These are phyloP conservation scores for Wallacemonas sp. DNA, from an alignment of 208 protist species.

Conservation along the genomic window DNA sequence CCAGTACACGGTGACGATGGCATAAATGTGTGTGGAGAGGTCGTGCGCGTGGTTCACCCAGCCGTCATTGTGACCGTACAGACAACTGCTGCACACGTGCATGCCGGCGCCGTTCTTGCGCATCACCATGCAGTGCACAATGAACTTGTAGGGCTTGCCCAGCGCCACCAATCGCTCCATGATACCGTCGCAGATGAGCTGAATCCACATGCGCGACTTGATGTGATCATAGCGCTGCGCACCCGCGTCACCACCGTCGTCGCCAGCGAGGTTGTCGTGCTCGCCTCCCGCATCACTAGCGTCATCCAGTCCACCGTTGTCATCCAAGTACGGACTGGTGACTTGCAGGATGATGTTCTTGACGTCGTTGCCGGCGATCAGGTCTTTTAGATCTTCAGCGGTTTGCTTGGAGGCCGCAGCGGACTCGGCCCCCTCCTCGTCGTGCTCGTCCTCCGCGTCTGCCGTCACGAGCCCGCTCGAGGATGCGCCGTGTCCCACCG, in stretches of 20 bases:
- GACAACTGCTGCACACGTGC: conserved; percentile 84
- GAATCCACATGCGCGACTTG: conserved; percentile 70
- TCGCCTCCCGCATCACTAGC: conserved; percentile 19
- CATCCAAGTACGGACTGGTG: conserved; percentile 83
- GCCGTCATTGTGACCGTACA: conserved; percentile 77
- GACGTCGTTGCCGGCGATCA: conserved; percentile 75
- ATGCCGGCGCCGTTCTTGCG: conserved; percentile 82
- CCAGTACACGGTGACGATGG: conserved; percentile 87
- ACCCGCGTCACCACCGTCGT: conserved; percentile 46
- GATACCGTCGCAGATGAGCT: conserved; percentile 83
- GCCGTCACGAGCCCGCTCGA: conserved; percentile 7
- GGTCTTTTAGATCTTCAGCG: conserved; percentile 28
- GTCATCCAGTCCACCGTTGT: conserved; percentile 59
- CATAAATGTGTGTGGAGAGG: conserved; percentile 82
- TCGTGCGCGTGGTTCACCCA: conserved; percentile 87
- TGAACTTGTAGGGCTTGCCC: conserved; percentile 86
- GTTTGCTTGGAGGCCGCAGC: conserved; percentile 14
- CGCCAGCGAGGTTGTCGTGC: conserved; percentile 32
- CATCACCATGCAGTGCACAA: conserved; percentile 82
- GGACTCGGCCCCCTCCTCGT: conserved; percentile 19
- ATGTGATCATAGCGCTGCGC: conserved; percentile 83
- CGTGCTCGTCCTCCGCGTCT: conserved; percentile 24
- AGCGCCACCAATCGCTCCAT: conserved; percentile 77
- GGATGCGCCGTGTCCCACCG: not conserved
- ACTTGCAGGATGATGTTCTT: conserved; percentile 90